Evolutionary conservation across 768 basidiomycete species (phyloP), one percentile per base, ranked within the genome.

Genomic region (Tricholoma bakamatsutake): DNA sequence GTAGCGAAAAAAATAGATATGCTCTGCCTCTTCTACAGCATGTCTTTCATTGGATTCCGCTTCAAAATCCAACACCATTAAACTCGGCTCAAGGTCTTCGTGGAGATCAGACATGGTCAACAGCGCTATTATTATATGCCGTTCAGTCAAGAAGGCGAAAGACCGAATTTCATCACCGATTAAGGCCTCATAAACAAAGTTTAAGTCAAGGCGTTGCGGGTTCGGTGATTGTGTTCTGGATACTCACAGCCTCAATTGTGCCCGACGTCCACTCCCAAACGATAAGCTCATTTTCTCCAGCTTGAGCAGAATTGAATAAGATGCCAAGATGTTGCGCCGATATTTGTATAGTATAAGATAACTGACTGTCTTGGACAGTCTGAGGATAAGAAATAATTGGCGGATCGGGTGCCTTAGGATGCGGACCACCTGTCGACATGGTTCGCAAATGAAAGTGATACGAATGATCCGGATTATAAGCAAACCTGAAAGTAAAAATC

Each of bases 211-310:
- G 18, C 5, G 31, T 42, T 56, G 21, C 48, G 43, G n/a, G 18
- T 33, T 28, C 35, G 48, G 13, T 35, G 42, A 18, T 54, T 30
- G 27, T 33, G 37, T 21, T 27, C 30, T 5, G 18, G 45, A 50
- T 31, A 71, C 80, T 71, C 61, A 88, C 85, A 58, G 78, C 56
- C 60, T 81, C 64, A 6, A 71, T 63, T 9, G 66, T 60, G 5
- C 82, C 82, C 4, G 78, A 82, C 62, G 79, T 80, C 87, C 86
- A 88, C 53, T 88, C 77, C 85, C 84, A 88, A 18, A 85, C 69
- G 21, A 78, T 68, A 11, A 87, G 64, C 59, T 82, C 79, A 30
- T 74, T 78, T 46, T 71, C 71, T 33, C 64, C 63, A 6, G 54
- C 56, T 37, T 68, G 71, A 8, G 56, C 55, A 54, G 67, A 67